phyloP scores from a whole-genome alignment of 2,329 filamentous ascomycete genomes.

The Ambrosiella cleistominuta region DNA sequence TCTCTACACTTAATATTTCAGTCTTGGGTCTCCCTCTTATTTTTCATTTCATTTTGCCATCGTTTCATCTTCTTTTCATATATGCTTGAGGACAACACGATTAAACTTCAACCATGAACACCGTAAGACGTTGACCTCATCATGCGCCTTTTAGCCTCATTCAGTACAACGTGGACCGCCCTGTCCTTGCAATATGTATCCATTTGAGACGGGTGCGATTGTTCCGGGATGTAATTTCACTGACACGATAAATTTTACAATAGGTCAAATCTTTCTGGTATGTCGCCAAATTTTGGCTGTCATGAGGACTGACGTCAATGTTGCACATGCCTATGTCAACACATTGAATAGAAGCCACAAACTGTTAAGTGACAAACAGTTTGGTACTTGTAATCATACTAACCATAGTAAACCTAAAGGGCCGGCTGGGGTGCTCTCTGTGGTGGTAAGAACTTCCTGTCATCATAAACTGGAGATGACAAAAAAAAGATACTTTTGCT shows the following conservation, averaged over 20 bases:
- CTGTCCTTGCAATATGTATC: not conserved
- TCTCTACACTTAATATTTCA: not conserved
- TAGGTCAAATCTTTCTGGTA: conserved; percentile 53
- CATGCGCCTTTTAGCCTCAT: not conserved
- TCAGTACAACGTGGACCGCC: not conserved
- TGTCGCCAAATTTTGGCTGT: not conserved
- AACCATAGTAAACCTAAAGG: conserved; percentile 30
- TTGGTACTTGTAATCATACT: not conserved
- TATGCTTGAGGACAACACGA: conserved; percentile 1
- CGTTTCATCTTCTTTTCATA: conserved; percentile 2
- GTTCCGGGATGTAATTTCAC: conserved; percentile 6
- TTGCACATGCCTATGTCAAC: not conserved
- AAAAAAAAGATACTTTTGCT: too few species aligned
- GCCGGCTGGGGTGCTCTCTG: conserved; percentile 84
- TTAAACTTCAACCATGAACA: conserved; percentile 30
- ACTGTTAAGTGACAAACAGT: not conserved
- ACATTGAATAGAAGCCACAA: too few species aligned
- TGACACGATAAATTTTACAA: conserved; percentile 3
- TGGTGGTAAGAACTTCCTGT: conserved; percentile 39
- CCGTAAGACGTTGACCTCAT: conserved; percentile 24
- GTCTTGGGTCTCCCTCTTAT: not conserved
- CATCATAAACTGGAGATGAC: not conserved
- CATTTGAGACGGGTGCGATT: not conserved
- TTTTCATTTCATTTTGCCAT: not conserved
- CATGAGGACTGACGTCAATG: conserved; percentile 1